A percentile compares a stretch with the other conserved stretches of the same genome.
phyloP scores from a whole-genome alignment of 805 yeast genomes.

The Suhomyces canberraensis region DNA sequence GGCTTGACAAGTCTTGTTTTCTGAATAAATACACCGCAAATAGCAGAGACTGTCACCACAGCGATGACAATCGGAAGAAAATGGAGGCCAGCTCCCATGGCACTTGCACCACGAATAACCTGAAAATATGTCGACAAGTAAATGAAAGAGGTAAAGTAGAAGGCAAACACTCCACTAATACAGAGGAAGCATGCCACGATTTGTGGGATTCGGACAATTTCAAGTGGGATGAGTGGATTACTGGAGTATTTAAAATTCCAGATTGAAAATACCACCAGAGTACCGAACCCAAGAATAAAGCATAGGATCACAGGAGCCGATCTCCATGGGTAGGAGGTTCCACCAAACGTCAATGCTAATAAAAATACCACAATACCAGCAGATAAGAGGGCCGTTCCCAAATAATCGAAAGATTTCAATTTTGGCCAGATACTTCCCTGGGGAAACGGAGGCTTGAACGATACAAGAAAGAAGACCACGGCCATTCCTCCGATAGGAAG shows the following conservation, averaged over 20 bases:
- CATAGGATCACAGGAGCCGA: slow-evolving; percentile 23
- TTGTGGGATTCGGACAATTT: slow-evolving; percentile 12
- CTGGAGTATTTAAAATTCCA: slow-evolving; percentile 19
- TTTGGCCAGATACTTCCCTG: slow-evolving; percentile 10
- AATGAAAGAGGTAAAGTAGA: slow-evolving; percentile 16
- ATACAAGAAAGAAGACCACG: slow-evolving; percentile 13
- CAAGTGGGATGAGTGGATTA: slow-evolving; percentile 17
- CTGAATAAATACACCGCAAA: slow-evolving; percentile 33
- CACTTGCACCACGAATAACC: slow-evolving; percentile 37
- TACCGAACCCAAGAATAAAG: slow-evolving; percentile 20
- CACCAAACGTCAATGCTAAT: slow-evolving; percentile 24
- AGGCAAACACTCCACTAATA: slow-evolving; percentile 15
- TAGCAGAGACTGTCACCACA: slow-evolving; percentile 34
- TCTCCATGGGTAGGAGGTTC: slow-evolving; percentile 17
- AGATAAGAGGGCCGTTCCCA: slow-evolving; percentile 17
- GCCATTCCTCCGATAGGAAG: slow-evolving; percentile 24
- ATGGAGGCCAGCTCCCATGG: slow-evolving; percentile 46
- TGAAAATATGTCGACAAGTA: slow-evolving; percentile 50
- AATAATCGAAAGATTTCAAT: slow-evolving; percentile 17
- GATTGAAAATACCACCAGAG: slow-evolving; percentile 13
- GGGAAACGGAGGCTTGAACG: slow-evolving; percentile 20
- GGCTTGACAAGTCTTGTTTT: slow-evolving; percentile 42
- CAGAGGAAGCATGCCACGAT: slow-evolving; percentile 13
- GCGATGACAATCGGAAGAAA: slow-evolving; percentile 45
- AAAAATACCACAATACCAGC: slow-evolving; percentile 21